These are phyloP conservation scores for Kokia cookei DNA, from an alignment of 441 rosid genomes.

Conservation along the genomic window DNA sequence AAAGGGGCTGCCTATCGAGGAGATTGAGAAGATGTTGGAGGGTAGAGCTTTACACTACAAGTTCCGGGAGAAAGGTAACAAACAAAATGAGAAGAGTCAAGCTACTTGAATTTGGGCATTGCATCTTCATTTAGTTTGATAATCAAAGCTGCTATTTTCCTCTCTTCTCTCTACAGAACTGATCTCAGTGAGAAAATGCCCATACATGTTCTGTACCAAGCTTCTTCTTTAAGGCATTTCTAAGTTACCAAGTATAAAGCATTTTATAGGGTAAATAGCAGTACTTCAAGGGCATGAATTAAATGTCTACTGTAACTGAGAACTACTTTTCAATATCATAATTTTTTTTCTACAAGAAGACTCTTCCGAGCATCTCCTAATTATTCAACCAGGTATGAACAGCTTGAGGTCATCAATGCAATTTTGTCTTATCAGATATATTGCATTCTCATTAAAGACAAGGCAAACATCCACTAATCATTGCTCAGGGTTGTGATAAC, in stretches of 20 bases:
- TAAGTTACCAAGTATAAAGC: not conserved
- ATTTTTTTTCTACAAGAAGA: not conserved
- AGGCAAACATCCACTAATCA: not conserved
- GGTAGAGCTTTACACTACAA: conserved; percentile 39
- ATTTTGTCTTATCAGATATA: not conserved
- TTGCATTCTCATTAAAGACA: not conserved
- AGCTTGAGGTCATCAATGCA: not conserved
- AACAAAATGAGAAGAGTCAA: conserved; percentile 23
- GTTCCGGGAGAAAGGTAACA: conserved; percentile 46
- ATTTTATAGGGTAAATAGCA: too few species aligned
- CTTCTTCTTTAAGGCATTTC: not conserved
- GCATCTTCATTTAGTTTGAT: not conserved
- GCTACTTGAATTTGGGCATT: conserved; percentile 1
- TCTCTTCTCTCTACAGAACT: not conserved
- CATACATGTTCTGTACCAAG: not conserved
- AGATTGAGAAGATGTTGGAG: conserved; percentile 68
- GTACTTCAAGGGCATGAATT: too few species aligned
- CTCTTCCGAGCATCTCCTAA: not conserved
- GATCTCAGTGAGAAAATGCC: not conserved
- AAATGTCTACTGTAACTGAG: not conserved
- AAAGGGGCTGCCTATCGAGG: conserved; percentile 72
- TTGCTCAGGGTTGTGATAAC: not conserved
- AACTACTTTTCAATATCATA: not conserved
- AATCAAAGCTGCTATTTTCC: not conserved
- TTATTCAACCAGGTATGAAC: not conserved